Evolutionary conservation across 2,329 filamentous ascomycete species (phyloP).

Genomic region (Cladosporium sp.): DNA sequence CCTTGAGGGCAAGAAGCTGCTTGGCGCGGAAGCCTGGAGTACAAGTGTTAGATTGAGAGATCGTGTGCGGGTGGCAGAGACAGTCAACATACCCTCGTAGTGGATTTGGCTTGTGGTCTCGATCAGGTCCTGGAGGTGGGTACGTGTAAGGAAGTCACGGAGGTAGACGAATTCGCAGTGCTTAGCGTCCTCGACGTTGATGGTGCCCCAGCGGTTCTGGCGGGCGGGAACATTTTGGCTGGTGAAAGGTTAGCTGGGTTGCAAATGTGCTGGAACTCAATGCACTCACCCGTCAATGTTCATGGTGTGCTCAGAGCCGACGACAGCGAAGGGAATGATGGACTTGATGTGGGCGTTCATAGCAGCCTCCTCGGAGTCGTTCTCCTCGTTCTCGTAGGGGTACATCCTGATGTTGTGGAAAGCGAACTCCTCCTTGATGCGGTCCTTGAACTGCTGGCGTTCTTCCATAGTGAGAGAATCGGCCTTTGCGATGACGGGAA

Average conservation of each 20-base stretch:
- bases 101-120: constrained; percentile 99
- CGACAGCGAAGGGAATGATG: constrained; percentile 94
- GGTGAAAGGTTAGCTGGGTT: neutral
- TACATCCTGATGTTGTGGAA: constrained; percentile 99
- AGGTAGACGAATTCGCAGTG: constrained; percentile 99
- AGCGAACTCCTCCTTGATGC: constrained; percentile 97
- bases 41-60: constrained; percentile 32
- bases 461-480: constrained; percentile 95
- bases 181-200: constrained; percentile 98
- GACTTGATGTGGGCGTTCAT: constrained; percentile 97
- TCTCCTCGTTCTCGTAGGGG: constrained; percentile 98
- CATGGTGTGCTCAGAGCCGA: constrained; percentile 96
- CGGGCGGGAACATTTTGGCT: constrained; percentile 59
- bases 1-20: constrained; percentile 95
- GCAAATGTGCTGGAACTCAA: neutral
- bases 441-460: constrained; percentile 91
- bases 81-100: constrained; percentile 61
- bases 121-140: constrained; percentile 96
- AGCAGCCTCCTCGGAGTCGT: constrained; percentile 91
- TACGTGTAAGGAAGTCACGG: constrained; percentile 96
- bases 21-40: constrained; percentile 86
- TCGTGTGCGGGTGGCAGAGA: neutral
- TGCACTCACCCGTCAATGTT: constrained; percentile 68
- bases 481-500: constrained; percentile 97
- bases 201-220: constrained; percentile 98